These are phyloP conservation scores for Senecio squalidus DNA, from an alignment of 140 eudicot genomes.

Conservation along the genomic window DNA sequence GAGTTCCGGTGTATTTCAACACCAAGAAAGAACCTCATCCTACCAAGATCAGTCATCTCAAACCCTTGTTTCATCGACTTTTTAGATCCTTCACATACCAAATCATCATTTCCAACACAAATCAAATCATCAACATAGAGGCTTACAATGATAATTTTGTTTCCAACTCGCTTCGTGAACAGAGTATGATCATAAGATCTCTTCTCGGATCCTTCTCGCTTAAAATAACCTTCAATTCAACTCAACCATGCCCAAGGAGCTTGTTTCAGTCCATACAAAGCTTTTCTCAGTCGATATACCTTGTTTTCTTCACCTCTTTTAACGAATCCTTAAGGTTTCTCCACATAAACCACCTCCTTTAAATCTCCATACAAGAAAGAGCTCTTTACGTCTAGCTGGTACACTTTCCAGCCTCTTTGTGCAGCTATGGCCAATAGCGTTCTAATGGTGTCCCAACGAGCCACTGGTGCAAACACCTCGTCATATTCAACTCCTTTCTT, in stretches of 20 bases:
- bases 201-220: background rate
- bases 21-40: background rate
- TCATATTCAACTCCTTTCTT: too few species aligned
- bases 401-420: background rate
- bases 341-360: background rate
- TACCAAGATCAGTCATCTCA: background rate
- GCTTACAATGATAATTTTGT: background rate
- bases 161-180: background rate
- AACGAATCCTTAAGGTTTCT: background rate
- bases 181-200: background rate
- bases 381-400: background rate
- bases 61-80: background rate
- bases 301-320: background rate
- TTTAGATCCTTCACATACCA: background rate
- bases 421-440: background rate
- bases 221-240: background rate
- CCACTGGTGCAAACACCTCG: background rate
- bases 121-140: too few species aligned
- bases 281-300: background rate
- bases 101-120: background rate
- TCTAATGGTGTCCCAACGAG: background rate
- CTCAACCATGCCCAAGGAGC: background rate
- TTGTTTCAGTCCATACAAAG: background rate
- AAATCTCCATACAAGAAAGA: background rate
- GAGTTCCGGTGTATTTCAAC: background rate